A percentile compares a stretch with the other conserved stretches of the same genome.
These are phyloP conservation scores for Kokia cookei DNA, from an alignment of 441 rosid genomes.

Conservation along the genomic window DNA sequence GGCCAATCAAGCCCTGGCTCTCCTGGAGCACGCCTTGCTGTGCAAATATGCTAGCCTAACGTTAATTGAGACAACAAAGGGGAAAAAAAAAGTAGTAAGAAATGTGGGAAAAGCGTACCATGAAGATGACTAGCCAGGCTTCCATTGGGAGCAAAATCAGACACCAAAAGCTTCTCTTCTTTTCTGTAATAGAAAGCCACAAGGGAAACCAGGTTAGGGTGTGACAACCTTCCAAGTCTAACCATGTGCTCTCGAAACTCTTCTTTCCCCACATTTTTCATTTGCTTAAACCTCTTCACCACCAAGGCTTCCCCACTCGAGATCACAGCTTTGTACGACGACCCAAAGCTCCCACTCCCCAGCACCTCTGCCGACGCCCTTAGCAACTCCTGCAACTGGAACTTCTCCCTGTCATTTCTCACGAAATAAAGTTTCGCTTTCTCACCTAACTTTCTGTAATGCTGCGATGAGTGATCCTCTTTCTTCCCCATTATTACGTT, in stretches of 20 bases:
- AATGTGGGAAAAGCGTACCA: slow-evolving; percentile 28
- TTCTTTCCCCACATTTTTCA: slow-evolving; percentile 49
- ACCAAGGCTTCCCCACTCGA: slow-evolving; percentile 49
- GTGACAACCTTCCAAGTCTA: slow-evolving; percentile 59
- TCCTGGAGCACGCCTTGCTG: slow-evolving; percentile 44
- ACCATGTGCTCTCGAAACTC: slow-evolving; percentile 68
- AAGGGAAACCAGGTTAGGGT: slow-evolving; percentile 64
- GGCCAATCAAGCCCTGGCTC: slow-evolving; percentile 63
- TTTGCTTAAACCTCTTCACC: slow-evolving; percentile 72
- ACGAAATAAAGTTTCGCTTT: slow-evolving; percentile 45
- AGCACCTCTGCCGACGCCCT: slow-evolving; percentile 75
- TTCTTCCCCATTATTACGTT: slow-evolving; percentile 3
- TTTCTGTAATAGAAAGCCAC: slow-evolving; percentile 64
- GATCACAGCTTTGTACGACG: slow-evolving; percentile 70
- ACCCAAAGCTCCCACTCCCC: slow-evolving; percentile 70
- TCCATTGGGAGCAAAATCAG: slow-evolving; percentile 55
- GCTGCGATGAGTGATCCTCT: slow-evolving; percentile 16
- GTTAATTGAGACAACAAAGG: background rate
- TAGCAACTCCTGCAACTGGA: slow-evolving; percentile 67
- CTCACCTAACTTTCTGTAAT: slow-evolving; percentile 16
- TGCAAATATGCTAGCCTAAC: background rate
- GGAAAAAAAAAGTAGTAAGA: no score
- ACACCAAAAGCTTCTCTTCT: slow-evolving; percentile 80
- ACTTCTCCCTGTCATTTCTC: slow-evolving; percentile 44
- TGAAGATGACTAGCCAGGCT: slow-evolving; percentile 83